Evolutionary conservation across 106 monocot genomes (phyloP).

Genomic region (Acorus calamus): DNA sequence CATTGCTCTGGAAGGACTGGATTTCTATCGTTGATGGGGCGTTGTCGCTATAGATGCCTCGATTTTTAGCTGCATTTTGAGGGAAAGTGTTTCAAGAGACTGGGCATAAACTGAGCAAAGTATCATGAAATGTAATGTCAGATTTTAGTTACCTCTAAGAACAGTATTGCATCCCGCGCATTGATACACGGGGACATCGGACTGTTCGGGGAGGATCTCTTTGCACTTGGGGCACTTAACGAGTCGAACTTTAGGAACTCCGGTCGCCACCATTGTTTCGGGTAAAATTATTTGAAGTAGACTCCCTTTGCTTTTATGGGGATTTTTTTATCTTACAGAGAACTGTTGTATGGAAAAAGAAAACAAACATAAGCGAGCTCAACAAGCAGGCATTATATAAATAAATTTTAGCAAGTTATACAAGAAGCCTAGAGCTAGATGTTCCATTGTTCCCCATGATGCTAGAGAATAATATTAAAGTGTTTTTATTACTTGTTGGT

Average conservation of each 20-base stretch:
- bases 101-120: background rate
- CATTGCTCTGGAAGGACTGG: background rate
- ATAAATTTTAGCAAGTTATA: too few relatives aligned
- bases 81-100: background rate
- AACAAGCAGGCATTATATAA: too few relatives aligned
- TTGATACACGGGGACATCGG: slow-evolving; percentile 32
- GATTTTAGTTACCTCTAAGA: slow-evolving; percentile 25
- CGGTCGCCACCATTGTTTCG: slow-evolving; percentile 10
- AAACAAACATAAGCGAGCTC: too few relatives aligned
- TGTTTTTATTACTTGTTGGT: too few relatives aligned
- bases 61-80: slow-evolving; percentile 21
- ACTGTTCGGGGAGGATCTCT: slow-evolving; percentile 32
- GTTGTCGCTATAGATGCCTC: background rate
- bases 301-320: too few relatives aligned
- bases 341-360: too few relatives aligned
- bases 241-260: slow-evolving; percentile 15
- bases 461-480: too few relatives aligned
- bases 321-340: too few relatives aligned
- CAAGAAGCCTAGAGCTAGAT: too few relatives aligned
- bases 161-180: slow-evolving; percentile 40
- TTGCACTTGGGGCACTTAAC: slow-evolving; percentile 63
- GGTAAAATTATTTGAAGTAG: too few relatives aligned
- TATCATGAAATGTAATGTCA: background rate
- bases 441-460: too few relatives aligned
- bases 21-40: background rate